Evolutionary conservation across 2,329 filamentous ascomycete species (phyloP), one percentile per base, ranked within the genome.

Genomic region (Conoideocrella luteorostrata): DNA sequence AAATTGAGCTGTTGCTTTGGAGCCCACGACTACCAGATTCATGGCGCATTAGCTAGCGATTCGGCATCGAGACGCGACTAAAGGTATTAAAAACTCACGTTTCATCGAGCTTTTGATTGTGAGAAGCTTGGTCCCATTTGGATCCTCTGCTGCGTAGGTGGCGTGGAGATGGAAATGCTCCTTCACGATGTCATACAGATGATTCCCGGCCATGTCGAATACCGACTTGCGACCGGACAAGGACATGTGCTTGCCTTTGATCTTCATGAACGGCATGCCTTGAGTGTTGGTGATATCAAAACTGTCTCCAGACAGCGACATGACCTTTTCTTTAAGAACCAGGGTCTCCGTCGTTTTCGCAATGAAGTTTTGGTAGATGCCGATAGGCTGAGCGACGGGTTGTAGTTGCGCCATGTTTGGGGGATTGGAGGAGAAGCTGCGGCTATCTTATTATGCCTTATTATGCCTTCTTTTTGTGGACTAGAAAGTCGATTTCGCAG

Each of bases 221-320:
- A 83, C 66, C 10, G 70, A 69, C 59, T 81, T 82, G 51, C 75
- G 72, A 12, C 70, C 69, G 2, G 70, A 74, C 3, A 81, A 55
- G 10, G 72, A 70, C 50, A 78, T 53, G 47, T 71, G 55, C 44
- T 75, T 74, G 51, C 78, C 79, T 49, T 79, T 63, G 34, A 82
- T 73, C 49, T 71, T 70, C 49, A 83, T 61, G 24, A 83, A 52
- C 0, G 75, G 69, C 18, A 69, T 63, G 18, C 78, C 78, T 46
- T 70, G 72, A 35, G 69, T 62, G 5, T 74, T 70, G 43, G 71
- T 74, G 59, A 86, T 75, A 50, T 77, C 74, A 62, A 84, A 86
- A 59, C 71, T 77, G 63, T 85, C 80, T 45, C 79, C 78, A 1
- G 72, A 72, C 7, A 83, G 62, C 3, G 80, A 82, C 46, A 81